These are phyloP conservation scores for Piloderma croceum DNA, from an alignment of 768 basidiomycete species.

Conservation along the genomic window DNA sequence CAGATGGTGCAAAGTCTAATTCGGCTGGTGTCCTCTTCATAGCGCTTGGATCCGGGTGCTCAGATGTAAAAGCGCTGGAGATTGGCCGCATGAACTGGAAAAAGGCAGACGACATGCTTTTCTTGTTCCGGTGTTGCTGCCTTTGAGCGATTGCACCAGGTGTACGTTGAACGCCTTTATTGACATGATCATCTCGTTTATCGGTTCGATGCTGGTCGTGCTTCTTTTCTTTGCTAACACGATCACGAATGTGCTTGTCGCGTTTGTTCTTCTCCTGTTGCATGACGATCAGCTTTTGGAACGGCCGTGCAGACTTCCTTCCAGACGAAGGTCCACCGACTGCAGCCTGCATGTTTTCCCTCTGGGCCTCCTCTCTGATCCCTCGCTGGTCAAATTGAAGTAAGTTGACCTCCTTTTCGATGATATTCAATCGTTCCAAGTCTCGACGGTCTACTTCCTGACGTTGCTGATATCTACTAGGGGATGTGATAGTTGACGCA, in stretches of 20 bases:
- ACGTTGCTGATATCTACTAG: conserved; percentile 39
- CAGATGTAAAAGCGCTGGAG: conserved; percentile 77
- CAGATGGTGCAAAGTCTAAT: conserved; percentile 65
- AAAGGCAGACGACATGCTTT: conserved; percentile 78
- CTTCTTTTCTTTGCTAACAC: conserved; percentile 69
- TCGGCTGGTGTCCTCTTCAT: conserved; percentile 62
- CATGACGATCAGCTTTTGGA: conserved; percentile 53
- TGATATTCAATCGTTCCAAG: conserved; percentile 68
- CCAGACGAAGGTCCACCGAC: conserved; percentile 39
- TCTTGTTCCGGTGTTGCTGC: conserved; percentile 82
- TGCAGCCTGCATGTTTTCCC: conserved; percentile 50
- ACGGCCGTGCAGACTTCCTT: conserved; percentile 56
- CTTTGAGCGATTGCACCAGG: conserved; percentile 66
- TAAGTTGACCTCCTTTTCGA: conserved; percentile 60
- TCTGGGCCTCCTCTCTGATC: conserved; percentile 70
- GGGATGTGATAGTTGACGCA: conserved; percentile 39
- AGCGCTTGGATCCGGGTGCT: conserved; percentile 34
- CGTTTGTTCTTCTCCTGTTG: conserved; percentile 83
- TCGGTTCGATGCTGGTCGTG: conserved; percentile 70
- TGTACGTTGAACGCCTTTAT: too few relatives aligned
- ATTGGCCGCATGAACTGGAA: conserved; percentile 86
- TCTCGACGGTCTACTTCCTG: conserved; percentile 60
- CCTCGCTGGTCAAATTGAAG: conserved; percentile 65
- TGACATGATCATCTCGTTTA: conserved; percentile 69
- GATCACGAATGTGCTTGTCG: conserved; percentile 62